These are phyloP conservation scores for Nemania sp. DNA, from an alignment of 2,329 filamentous ascomycete genomes.

Conservation along the genomic window DNA sequence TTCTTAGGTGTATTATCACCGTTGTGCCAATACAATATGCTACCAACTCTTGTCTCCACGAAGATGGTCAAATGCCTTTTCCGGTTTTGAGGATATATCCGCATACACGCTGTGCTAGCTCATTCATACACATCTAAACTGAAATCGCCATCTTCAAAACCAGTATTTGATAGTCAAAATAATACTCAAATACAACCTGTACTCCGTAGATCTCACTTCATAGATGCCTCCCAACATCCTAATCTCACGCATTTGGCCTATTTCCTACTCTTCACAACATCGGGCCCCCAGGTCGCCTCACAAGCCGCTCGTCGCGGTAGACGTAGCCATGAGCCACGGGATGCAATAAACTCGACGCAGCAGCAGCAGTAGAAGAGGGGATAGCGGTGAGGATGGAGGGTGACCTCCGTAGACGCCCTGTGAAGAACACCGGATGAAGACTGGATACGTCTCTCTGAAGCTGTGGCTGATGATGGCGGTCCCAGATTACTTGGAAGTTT, in stretches of 20 bases:
- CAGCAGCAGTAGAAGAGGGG: conserved; percentile 35
- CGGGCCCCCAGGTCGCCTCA: conserved; percentile 46
- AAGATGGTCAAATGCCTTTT: not conserved
- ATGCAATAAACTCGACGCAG: conserved; percentile 47
- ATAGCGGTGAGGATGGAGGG: conserved; percentile 54
- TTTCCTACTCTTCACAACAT: conserved; percentile 53
- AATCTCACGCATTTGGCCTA: too few species aligned
- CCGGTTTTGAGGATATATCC: not conserved
- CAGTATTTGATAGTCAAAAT: not conserved
- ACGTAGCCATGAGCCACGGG: conserved; percentile 72
- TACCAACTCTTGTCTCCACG: conserved; percentile 10
- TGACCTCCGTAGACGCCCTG: conserved; percentile 68
- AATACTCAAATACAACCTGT: not conserved
- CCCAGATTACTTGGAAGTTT: conserved; percentile 30
- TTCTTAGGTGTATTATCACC: conserved; percentile 38
- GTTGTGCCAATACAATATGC: conserved; percentile 42
- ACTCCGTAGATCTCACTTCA: too few species aligned
- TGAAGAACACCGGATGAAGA: conserved; percentile 82
- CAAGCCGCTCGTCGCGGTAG: conserved; percentile 61
- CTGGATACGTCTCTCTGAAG: conserved; percentile 62
- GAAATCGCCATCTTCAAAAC: not conserved
- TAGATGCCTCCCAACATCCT: not conserved
- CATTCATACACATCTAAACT: not conserved
- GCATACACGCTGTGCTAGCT: not conserved
- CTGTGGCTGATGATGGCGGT: conserved; percentile 25